Base-by-base conservation (phyloP, 371 early-diverging fungal genomes). In the Syncephalastrum sp. region DNA sequence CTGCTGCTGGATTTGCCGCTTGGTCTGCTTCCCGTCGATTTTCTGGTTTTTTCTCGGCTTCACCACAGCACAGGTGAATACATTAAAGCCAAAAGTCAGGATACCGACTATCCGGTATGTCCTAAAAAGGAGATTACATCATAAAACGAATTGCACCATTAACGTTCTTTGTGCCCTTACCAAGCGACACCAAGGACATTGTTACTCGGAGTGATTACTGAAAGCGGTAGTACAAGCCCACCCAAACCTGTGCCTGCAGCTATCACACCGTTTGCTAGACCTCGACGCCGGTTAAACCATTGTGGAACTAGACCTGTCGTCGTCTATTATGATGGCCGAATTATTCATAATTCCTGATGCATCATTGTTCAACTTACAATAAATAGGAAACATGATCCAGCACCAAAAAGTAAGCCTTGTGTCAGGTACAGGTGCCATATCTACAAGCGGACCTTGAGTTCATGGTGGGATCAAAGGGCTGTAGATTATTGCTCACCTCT, bases 231-330 rank as follows among this genome's bases (percentile, higher is more conserved):
- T 38, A 81, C 74, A 0, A 90, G 73, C 0, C 90, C 90, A 45
- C 91, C 91, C 42, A 88, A 63, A 8, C 91, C 91, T 14, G 82
- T 73, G 3, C 91, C 91, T 50, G 84, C 65, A 27, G 83, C 80
- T 19, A 85, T 81, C 3, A 91, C 71, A 5, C 91, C 92, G 0
- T 82, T 77, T 7, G 86, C 90, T 48, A 92, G 54, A 0, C 87
- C 86, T 8, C 89, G 77, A 24, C 65, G 55, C 13, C 72, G 70
- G 14, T 52, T 54, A 63, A 90, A 91, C 85, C 87, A 91, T 54
- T 90, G 91, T 0, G 86, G 58, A 1, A 81, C 70, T 27, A 83
- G 59, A 14, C 64, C 50, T 48, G 82, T 65, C 1, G 57, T 54
- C 0, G 63, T 62, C 67, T 66, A 10, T 10, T 66, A 10, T 10